A percentile compares a stretch with the other conserved stretches of the same genome.
Evolutionary conservation across 352 stramenopile genomes (phyloP).

Genomic region (Aphanomyces astaci): DNA sequence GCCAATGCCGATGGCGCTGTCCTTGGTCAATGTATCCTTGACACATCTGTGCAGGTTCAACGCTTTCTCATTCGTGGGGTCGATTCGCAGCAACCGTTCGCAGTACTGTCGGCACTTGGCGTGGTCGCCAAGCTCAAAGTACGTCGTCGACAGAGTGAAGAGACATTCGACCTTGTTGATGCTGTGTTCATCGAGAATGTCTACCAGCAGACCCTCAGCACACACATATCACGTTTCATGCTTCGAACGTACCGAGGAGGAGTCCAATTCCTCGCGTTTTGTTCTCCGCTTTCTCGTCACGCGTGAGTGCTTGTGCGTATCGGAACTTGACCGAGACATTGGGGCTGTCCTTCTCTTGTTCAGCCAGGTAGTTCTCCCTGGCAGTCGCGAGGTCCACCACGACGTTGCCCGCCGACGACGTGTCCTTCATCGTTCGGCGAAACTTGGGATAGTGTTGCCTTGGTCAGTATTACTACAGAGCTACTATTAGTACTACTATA

Average conservation of each 20-base stretch:
- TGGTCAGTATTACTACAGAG: background rate
- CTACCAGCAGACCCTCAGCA: background rate
- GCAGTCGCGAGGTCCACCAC: constrained; percentile 13
- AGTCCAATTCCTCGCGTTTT: constrained; percentile 12
- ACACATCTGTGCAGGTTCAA: constrained; percentile 12
- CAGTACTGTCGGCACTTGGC: constrained; percentile 15
- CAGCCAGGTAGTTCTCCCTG: constrained; percentile 14
- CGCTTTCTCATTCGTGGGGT: constrained; percentile 20
- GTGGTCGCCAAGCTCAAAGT: constrained; percentile 13
- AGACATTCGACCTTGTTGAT: constrained; percentile 20
- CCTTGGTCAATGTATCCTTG: constrained; percentile 6
- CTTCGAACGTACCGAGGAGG: background rate
- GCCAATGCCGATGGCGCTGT: constrained; percentile 12
- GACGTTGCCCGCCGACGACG: background rate
- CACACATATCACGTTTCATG: background rate
- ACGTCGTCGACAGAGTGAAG: constrained; percentile 2
- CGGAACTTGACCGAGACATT: constrained; percentile 19
- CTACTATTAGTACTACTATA: background rate
- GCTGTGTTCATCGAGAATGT: constrained; percentile 13
- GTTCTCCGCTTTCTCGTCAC: constrained; percentile 21
- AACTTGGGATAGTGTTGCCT: no score
- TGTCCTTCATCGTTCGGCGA: constrained; percentile 22
- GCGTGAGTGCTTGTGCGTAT: constrained; percentile 11
- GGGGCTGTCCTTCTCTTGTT: constrained; percentile 20
- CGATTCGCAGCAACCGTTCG: constrained; percentile 14